These are phyloP conservation scores for Solanum chaucha DNA, from an alignment of 257 asterid species.

Conservation along the genomic window DNA sequence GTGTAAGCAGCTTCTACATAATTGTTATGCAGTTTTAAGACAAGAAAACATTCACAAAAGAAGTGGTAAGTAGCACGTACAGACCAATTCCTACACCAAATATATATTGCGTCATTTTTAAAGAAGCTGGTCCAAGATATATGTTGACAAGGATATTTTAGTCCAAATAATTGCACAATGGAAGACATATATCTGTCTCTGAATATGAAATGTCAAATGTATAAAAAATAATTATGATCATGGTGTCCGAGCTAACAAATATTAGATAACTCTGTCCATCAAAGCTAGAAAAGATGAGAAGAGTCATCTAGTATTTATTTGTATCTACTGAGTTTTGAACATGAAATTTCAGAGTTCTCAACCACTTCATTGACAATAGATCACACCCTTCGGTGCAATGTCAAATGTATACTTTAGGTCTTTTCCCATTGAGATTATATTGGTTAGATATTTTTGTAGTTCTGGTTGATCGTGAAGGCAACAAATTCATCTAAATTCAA, in stretches of 20 bases:
- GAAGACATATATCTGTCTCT: not conserved
- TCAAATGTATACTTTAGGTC: not conserved
- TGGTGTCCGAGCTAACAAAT: not conserved
- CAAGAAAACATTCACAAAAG: not conserved
- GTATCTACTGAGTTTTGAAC: not conserved
- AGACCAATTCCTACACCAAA: not conserved
- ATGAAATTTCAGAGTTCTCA: too few species aligned
- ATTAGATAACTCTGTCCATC: not conserved
- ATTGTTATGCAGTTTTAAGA: not conserved
- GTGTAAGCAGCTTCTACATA: not conserved
- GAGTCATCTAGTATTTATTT: not conserved
- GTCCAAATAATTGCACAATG: not conserved
- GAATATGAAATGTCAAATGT: not conserved
- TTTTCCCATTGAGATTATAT: not conserved
- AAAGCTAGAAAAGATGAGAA: too few species aligned
- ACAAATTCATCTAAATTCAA: not conserved
- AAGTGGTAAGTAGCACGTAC: not conserved
- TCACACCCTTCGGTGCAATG: not conserved
- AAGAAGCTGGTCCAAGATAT: not conserved
- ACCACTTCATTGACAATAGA: not conserved
- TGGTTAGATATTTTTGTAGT: not conserved
- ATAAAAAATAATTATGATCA: too few species aligned
- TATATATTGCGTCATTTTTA: not conserved
- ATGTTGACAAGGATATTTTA: not conserved
- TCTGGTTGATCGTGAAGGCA: not conserved